Percentiles rank a stretch among this genome's conserved stretches.
These are phyloP conservation scores for Trametes versicolor DNA, from an alignment of 1,284 basidiomycete species.

Conservation along the genomic window DNA sequence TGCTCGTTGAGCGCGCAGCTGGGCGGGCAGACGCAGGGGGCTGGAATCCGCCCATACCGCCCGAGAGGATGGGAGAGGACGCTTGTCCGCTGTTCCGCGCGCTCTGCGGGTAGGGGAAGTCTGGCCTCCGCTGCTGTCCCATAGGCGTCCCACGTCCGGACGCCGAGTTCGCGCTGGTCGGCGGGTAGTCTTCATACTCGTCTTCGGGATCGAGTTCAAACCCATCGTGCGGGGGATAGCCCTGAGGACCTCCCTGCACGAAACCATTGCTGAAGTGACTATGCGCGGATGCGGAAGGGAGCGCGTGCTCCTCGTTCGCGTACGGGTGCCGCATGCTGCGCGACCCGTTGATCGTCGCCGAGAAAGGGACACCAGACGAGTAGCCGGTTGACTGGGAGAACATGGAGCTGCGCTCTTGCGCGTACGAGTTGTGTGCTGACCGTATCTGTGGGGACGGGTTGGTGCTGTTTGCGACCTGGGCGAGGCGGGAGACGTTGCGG, in stretches of 20 bases:
- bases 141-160: constrained; percentile 79
- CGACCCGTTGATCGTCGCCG: constrained; percentile 40
- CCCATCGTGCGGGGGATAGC: constrained; percentile 70
- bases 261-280: constrained; percentile 42
- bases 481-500: constrained; percentile 56
- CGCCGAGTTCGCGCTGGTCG: constrained; percentile 55
- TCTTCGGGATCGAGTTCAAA: constrained; percentile 76
- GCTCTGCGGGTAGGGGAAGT: constrained; percentile 50
- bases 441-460: constrained; percentile 46
- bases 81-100: constrained; percentile 38
- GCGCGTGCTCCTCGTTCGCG: constrained; percentile 37
- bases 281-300: constrained; percentile 40
- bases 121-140: constrained; percentile 63
- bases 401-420: constrained; percentile 39
- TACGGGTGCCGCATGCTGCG: constrained; percentile 46
- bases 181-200: constrained; percentile 78
- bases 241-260: constrained; percentile 55
- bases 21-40: constrained; percentile 48
- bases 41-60: constrained; percentile 26
- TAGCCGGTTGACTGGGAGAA: constrained; percentile 41
- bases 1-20: constrained; percentile 57
- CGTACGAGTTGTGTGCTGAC: constrained; percentile 34
- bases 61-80: constrained; percentile 30
- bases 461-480: constrained; percentile 55
- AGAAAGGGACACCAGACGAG: constrained; percentile 28